Base-by-base conservation (phyloP, 2,329 filamentous ascomycete species). In the Aureobasidium sp. region DNA sequence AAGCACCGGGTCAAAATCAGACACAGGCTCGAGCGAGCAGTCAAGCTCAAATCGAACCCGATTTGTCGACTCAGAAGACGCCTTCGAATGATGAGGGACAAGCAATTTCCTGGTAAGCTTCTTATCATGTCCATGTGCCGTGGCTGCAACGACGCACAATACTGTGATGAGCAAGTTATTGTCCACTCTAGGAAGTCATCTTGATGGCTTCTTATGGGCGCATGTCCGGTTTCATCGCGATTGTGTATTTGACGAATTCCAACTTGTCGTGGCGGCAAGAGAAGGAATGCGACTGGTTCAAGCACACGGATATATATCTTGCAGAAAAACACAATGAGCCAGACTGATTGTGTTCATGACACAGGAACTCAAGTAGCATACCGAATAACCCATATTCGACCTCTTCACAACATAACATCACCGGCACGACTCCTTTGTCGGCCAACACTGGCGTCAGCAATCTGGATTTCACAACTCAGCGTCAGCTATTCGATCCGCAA, bases 351-450 rank as follows among this genome's bases (percentile, higher is more conserved):
- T 31, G 17, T 42, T 7, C 39, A 22, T 44, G 3, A n/a, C 27
- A 17, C 11, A 60, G 57, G 57, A 51, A 51, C n/a, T 36, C 68
- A 51, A 69, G 71, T 5, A 56, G 67, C 7, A 67, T 67, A 45
- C 69, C 72, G 15, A 57, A 5, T 39, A 14, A 56, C 5, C 61
- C 48, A 37, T 65, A 60, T 39, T 31, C 51, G 37, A 20, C 57
- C 36, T 34, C 53, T 52, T 52, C 63, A 22, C 63, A 65, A 52
- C 49, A 62, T 52, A 22, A 20, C 27, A 41, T 56, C 37, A 27
- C 62, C 20, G 41, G 27, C 20, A 14, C 29, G 25, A 39, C 41
- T 5, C 47, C 58, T 5, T 34, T 49, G 9, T 42, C 47, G 17
- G 22, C 48, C 6, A 37, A 61, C 6, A 42, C 58, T 5, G 58